phyloP scores from a whole-genome alignment of 2,329 filamentous ascomycete species.

The Penicillium rolfsii region DNA sequence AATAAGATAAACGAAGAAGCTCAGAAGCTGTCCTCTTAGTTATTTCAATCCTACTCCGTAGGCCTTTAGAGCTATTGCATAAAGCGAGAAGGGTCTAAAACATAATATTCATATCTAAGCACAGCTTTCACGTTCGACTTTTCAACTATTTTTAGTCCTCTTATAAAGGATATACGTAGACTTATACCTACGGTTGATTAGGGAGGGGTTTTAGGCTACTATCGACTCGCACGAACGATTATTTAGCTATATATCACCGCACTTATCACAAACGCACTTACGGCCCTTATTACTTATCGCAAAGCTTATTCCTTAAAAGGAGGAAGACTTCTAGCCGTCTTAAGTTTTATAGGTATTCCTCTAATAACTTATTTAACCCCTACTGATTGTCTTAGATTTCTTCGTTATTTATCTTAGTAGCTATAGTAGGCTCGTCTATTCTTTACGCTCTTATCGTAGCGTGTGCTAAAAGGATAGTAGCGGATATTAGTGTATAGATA shows the following conservation, averaged over 20 bases:
- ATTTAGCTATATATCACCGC: constrained; percentile 1
- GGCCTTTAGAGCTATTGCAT: constrained; percentile 1
- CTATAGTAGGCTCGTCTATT: not conserved
- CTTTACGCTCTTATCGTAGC: not conserved
- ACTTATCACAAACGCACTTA: not conserved
- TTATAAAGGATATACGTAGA: not conserved
- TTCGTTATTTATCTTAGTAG: constrained; percentile 1
- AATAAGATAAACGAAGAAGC: not conserved
- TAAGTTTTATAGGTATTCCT: not conserved
- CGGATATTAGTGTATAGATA: not conserved
- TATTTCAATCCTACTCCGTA: not conserved
- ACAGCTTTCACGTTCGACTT: not conserved
- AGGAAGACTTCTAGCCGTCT: not conserved
- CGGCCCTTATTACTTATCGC: constrained; percentile 1
- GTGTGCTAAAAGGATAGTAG: not conserved
- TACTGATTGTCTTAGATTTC: not conserved
- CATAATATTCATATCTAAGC: not conserved
- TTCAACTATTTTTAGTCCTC: constrained; percentile 1
- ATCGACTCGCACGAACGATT: not conserved
- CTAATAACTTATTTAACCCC: constrained; percentile 1
- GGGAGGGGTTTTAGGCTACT: not conserved
- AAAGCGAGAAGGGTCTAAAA: not conserved
- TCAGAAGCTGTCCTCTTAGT: not conserved
- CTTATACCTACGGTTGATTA: not conserved
- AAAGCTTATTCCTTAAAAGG: constrained; percentile 2